A percentile compares a stretch with the other conserved stretches of the same genome.
Conservation (phyloP, 2,329 filamentous ascomycete species). For the Calycina herbarum region DNA sequence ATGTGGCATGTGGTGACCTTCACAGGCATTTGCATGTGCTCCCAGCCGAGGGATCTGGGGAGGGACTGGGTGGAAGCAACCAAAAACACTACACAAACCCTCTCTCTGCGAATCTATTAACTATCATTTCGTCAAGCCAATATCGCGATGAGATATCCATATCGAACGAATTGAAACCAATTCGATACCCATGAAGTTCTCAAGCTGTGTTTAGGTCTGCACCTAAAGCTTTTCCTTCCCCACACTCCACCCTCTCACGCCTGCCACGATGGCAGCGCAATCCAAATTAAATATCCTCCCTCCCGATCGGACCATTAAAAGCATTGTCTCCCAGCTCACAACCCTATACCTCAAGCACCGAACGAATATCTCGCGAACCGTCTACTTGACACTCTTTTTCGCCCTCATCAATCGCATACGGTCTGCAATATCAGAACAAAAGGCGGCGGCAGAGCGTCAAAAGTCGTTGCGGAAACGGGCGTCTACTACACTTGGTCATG, state of each 20-base stretch:
- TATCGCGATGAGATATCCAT: neutral
- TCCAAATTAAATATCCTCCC: slow-evolving; percentile 75
- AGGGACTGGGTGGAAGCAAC: neutral
- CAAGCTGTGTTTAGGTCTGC: neutral
- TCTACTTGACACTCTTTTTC: slow-evolving; percentile 79
- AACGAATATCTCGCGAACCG: slow-evolving; percentile 75
- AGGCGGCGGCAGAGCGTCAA: slow-evolving; percentile 73
- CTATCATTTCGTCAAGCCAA: neutral
- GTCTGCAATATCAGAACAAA: slow-evolving; percentile 89
- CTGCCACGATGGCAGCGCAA: slow-evolving; percentile 63
- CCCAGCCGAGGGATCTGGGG: too few relatives aligned
- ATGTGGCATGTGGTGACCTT: too few relatives aligned
- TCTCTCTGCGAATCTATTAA: neutral
- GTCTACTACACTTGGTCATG: slow-evolving; percentile 46
- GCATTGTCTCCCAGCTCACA: slow-evolving; percentile 65
- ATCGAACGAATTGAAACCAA: neutral
- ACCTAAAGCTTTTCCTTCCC: slow-evolving; percentile 8
- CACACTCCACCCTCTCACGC: slow-evolving; percentile 5
- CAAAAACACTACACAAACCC: neutral
- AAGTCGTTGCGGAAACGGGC: slow-evolving; percentile 56
- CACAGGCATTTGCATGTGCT: too few relatives aligned
- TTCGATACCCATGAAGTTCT: slow-evolving; percentile 7
- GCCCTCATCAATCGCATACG: slow-evolving; percentile 84
- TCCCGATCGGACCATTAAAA: slow-evolving; percentile 62
- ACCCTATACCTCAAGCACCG: slow-evolving; percentile 76